Conservation (phyloP, 2,329 filamentous ascomycete genomes). For the Phialemonium atrogriseum region DNA sequence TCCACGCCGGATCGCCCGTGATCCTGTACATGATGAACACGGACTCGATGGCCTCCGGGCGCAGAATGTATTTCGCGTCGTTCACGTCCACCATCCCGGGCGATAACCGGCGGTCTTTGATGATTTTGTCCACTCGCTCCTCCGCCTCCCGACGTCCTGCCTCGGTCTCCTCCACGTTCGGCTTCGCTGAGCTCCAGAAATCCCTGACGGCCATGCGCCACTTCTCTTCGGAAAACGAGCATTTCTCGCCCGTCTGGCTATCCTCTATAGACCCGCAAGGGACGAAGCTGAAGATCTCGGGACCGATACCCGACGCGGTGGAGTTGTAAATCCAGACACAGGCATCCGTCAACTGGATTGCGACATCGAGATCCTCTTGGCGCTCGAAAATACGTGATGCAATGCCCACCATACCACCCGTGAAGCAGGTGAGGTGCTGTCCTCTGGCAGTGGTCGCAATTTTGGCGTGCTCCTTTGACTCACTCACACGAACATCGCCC, state of each 20-base stretch:
- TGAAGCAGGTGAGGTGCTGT: conserved; percentile 55
- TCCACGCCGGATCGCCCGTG: conserved; percentile 57
- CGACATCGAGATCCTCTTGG: conserved; percentile 46
- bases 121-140: conserved; percentile 1
- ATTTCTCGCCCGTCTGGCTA: conserved; percentile 12
- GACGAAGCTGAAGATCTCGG: conserved; percentile 48
- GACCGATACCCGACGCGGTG: conserved; percentile 51
- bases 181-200: conserved; percentile 10
- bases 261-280: conserved; percentile 21
- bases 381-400: conserved; percentile 50
- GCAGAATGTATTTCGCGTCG: conserved; percentile 55
- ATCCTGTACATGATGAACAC: conserved; percentile 72
- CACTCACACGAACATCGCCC: conserved; percentile 30
- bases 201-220: conserved; percentile 15
- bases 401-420: conserved; percentile 57
- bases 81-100: conserved; percentile 46
- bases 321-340: conserved; percentile 57
- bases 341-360: conserved; percentile 51
- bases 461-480: conserved; percentile 11
- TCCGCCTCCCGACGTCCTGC: background rate
- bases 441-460: conserved; percentile 21
- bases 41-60: conserved; percentile 73
- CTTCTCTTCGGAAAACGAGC: conserved; percentile 14
- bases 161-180: background rate
- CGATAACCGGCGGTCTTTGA: conserved; percentile 33